Evolutionary conservation across 2,329 filamentous ascomycete species (phyloP).

Genomic region (Zymoseptoria crescenta): DNA sequence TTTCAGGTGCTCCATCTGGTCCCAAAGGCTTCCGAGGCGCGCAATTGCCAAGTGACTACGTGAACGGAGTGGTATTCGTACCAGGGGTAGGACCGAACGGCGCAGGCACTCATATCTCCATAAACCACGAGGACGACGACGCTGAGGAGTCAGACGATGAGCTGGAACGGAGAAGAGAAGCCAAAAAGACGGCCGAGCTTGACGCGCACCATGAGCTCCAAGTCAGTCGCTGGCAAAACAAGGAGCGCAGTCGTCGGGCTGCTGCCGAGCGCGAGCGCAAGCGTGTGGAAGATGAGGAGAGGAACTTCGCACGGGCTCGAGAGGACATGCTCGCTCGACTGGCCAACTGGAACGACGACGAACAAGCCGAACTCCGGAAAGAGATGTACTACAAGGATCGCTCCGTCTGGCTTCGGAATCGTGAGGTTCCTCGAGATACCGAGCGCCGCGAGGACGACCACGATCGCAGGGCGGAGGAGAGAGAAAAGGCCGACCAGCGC

Average conservation of each 20-base stretch:
- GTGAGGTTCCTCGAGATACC: constrained; percentile 61
- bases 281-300: constrained; percentile 67
- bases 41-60: constrained; percentile 63
- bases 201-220: constrained; percentile 78
- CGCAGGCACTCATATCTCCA: constrained; percentile 31
- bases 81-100: constrained; percentile 56
- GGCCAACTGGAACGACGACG: constrained; percentile 80
- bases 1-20: constrained; percentile 68
- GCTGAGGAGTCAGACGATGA: constrained; percentile 83
- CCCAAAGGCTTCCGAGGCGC: constrained; percentile 51
- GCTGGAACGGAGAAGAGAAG: constrained; percentile 62
- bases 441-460: constrained; percentile 73
- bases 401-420: constrained; percentile 75
- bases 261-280: constrained; percentile 79
- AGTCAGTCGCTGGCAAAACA: constrained; percentile 82
- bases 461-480: constrained; percentile 70
- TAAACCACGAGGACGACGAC: constrained; percentile 71
- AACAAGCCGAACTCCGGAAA: constrained; percentile 73
- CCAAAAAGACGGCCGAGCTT: constrained; percentile 64
- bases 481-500: constrained; percentile 55
- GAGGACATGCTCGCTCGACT: constrained; percentile 65
- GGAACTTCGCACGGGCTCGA: constrained; percentile 54
- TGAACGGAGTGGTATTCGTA: constrained; percentile 73
- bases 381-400: constrained; percentile 84
- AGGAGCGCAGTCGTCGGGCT: constrained; percentile 74